Base-by-base conservation (phyloP, 345 rosid species). In the Populus alba region DNA sequence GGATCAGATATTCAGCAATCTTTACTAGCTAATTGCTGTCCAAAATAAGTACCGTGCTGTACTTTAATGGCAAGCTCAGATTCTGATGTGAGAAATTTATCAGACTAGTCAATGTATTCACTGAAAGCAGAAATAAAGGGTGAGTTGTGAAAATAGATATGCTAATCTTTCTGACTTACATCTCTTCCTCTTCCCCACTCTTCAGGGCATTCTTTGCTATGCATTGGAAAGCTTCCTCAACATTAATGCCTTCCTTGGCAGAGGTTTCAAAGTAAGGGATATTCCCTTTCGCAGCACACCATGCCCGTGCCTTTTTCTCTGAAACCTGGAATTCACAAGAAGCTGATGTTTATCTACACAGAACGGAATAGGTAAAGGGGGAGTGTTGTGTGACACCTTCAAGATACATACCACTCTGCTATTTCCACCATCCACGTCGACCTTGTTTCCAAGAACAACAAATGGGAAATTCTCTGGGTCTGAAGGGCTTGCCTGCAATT, bases 251-350 rank as follows among this genome's bases (percentile, higher is more conserved):
- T 87, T 94, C 99, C 81, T 96, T 96, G 9, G 99, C 99, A 78
- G 99, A 96, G 71, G 99, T 96, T 85, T 96, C 99, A 84, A 92
- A 96, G 85, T 96, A 96, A 20, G 97, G 97, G 75, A 94, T 96
- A 81, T 96, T 94, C 66, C 98, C 97, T 87, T 96, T 96, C 6
- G 97, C 91, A 75, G 97, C 97, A 86, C 99, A 96, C 98, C 99
- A 96, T 2, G 97, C 97, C 83, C 91, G 87, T 61, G 94, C 99
- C 74, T 92, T 96, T 76, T 96, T 96, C 90, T 94, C 99, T 7
- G 97, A 90, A 72, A 96, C 98, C 99, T 96, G 82, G 4, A 71
- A 35, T 63, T 59, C 23, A 68, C 41, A 31, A 62, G 17, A 72
- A 66, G 20, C 20, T 16, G 11, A 13, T 53, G 33, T 53, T 49